A percentile compares a stretch with the other conserved stretches of the same genome.
These are phyloP conservation scores for Pichia sp. DNA, from an alignment of 1,139 yeast species.

Conservation along the genomic window DNA sequence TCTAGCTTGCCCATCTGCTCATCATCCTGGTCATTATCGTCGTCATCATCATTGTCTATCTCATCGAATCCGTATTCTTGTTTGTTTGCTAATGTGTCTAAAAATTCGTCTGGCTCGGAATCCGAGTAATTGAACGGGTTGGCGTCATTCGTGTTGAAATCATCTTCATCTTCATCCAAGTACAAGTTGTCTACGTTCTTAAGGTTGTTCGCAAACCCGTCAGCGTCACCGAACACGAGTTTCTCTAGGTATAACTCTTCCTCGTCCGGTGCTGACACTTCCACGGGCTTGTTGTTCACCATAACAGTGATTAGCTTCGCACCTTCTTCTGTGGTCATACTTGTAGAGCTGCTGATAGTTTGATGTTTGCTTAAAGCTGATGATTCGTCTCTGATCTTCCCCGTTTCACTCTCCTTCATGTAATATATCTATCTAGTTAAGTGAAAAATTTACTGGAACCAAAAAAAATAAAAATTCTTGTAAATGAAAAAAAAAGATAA, in stretches of 20 bases:
- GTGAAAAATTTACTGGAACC: background rate
- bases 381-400: background rate
- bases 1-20: conserved; percentile 38
- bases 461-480: background rate
- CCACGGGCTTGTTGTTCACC: conserved; percentile 18
- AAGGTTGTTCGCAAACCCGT: conserved; percentile 70
- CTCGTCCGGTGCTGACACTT: conserved; percentile 65
- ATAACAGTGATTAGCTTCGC: conserved; percentile 6
- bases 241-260: conserved; percentile 78
- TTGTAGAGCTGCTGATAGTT: background rate
- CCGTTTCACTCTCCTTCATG: background rate
- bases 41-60: conserved; percentile 29
- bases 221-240: conserved; percentile 83
- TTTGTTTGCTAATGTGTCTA: conserved; percentile 16
- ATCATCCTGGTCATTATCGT: conserved; percentile 31
- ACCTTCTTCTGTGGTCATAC: conserved; percentile 16
- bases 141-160: conserved; percentile 19
- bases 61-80: conserved; percentile 34
- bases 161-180: conserved; percentile 42
- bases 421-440: background rate
- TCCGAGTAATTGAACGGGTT: conserved; percentile 29
- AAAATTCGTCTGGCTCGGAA: conserved; percentile 30
- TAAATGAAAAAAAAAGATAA: background rate
- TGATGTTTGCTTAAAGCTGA: background rate
- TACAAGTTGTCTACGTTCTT: conserved; percentile 54